Evolutionary conservation across 768 basidiomycete species (phyloP), one percentile per base, ranked within the genome.

Genomic region (Cubamyces sp.): DNA sequence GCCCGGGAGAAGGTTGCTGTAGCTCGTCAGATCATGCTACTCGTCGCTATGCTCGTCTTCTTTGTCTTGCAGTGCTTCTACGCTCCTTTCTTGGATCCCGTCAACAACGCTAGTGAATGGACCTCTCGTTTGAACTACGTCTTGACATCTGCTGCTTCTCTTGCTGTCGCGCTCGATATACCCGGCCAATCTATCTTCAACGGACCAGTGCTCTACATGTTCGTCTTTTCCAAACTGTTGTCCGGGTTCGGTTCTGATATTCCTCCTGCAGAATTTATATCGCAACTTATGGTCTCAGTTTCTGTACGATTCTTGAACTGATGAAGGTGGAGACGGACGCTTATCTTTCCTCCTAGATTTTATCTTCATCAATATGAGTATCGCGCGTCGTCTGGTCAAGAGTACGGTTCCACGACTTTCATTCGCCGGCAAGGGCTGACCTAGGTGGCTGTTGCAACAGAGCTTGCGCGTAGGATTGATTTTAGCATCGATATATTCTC

Each of bases 401-500:
- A 77, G 88, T 90, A 60, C 47, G 83, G 73, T 14, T 19, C 12
- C 42, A 14, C 16, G 3, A 39, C 21, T 40, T 40, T 54, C 8
- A 3, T 3, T 30, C 28, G 28, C 9, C 9, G 4, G 34, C 34
- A 11, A 34, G 34, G 28, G 9, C 34, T n/a, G 9, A 25, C 40
- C 18, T 25, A 9, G 39, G 16, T 54, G 52, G n/a, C 49, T 28
- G 14, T 42, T 50, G 45, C 21, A 25, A 18, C 61, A 91, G 88
- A 80, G 45, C 67, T 87, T 28, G 78, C 83, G 6, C 79, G 81
- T 25, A 82, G 91, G 25, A 79, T 92, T 40, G 90, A 92, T 74
- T 91, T 91, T 74, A 90, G 88, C 72, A 82, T 92, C 64, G 91
- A 93, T 70, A 82, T 92, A 52, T 92, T 92, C 71, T 91, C 90